Base-by-base conservation (phyloP, 1,284 basidiomycete genomes). In the Kalmanozyma brasiliensis region DNA sequence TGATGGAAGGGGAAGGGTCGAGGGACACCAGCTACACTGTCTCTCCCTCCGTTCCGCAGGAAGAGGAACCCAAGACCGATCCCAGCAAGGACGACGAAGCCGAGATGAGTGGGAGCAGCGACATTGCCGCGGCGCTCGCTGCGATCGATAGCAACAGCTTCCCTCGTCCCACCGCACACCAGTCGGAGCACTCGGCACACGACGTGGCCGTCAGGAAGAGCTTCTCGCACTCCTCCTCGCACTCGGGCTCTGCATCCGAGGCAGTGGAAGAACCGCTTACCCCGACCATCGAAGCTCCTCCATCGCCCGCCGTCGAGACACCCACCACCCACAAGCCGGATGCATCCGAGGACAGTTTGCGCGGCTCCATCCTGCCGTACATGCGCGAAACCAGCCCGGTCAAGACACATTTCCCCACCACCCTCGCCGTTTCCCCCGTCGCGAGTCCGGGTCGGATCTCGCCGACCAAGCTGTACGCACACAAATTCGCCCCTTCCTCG, bases 391-490 rank as follows among this genome's bases (percentile, higher is more conserved):
- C 53, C 4, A 52, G 49, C 22, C 52, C 56, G 11, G 11, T 45
- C 32, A 64, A 56, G 24, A 42, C 24, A 33, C 40, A 51, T 4
- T 49, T 55, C 20, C 7, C 26, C n/a, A 26, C 52, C 9, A 35
- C 26, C 10, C 20, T 26, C 29, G 16, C 47, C 16, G 20, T 48
- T 0, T 16, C 43, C 4, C n/a, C 38, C 0, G 29, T 43, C 2
- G 43, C 26, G 17, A 24, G 34, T 8, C 43, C 56, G 19, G 67
- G 67, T 2, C 35, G 67, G 2, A 70, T 70, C 19, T 70, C 67
- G 35, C 67, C 67, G 19, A 56, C 44, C 44, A 70, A 70, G 34
- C 57, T 70, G 19, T 59, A 56, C 20, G 62, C 61, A 13, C 62
- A 65, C 47, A 59, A 52, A 30, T 63, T 69, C n/a, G 55, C 47